These are phyloP conservation scores for Blastocrithidia nonstop DNA, from an alignment of 208 protist species.

Conservation along the genomic window DNA sequence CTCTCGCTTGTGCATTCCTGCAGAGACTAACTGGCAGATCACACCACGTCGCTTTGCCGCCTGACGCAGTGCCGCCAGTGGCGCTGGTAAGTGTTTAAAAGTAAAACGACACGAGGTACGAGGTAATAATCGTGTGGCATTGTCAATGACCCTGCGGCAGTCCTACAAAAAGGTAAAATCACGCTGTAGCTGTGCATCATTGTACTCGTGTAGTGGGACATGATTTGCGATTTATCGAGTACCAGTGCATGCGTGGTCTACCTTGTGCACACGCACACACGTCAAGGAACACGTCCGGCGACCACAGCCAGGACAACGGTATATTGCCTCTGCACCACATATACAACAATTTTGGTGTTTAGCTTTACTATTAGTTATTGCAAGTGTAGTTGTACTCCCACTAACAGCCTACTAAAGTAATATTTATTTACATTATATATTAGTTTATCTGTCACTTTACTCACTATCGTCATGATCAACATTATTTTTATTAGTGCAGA, in stretches of 20 bases:
- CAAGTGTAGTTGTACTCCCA: no score
- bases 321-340: constrained; percentile 32
- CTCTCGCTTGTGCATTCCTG: constrained; percentile 70
- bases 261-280: constrained; percentile 67
- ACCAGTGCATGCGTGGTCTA: constrained; percentile 40
- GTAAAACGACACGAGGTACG: constrained; percentile 17
- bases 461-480: no score
- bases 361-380: no score
- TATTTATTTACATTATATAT: no score
- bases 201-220: constrained; percentile 49
- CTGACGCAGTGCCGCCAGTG: constrained; percentile 57
- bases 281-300: constrained; percentile 56
- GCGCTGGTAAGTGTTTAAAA: constrained; percentile 45
- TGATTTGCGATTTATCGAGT: constrained; percentile 32
- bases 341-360: constrained; percentile 35
- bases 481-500: no score
- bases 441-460: no score
- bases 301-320: constrained; percentile 66
- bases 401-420: no score
- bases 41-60: constrained; percentile 66
- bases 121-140: constrained; percentile 46
- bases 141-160: constrained; percentile 44
- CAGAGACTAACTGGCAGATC: constrained; percentile 74
- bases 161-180: constrained; percentile 76
- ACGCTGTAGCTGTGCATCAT: constrained; percentile 48